Evolutionary conservation across 192 early-diverging fungal species (phyloP), one percentile per base, ranked within the genome.

Genomic region (Coemansia sp.): DNA sequence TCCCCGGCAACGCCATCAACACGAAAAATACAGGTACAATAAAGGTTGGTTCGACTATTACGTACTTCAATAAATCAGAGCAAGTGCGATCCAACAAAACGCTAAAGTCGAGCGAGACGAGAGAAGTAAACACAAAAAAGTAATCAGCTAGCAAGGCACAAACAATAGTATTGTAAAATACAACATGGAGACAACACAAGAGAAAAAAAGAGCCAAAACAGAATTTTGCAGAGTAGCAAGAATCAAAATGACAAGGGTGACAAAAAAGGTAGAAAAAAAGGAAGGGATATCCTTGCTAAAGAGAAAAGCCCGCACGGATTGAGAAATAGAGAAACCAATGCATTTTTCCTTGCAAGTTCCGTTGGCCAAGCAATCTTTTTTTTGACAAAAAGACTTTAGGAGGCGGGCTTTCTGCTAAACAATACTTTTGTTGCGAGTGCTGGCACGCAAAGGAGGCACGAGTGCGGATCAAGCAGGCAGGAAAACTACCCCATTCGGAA

Each of bases 261-360:
- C 13, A 47, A 14, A 47, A 18, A 47, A 14, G n/a, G 29, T 29
- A 55, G 26, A 55, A 27, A 32, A 52, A 53, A 22, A 53, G 48
- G 20, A 20, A 49, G 48, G 24, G 54, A 9, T 55, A 55, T 55
- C 54, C 54, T 55, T 27, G 54, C 29, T 23, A 27, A 55, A 55
- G 13, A 55, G 29, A 19, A 55, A 55, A 27, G 29, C 3, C 10
- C 51, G 11, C 24, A 55, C 12, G 20, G 50, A 3, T 29, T 9
- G 14, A n/a, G 54, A 47, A 18, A 47, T 47, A 47, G n/a, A 45
- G 43, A 47, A 47, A 47, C 43, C 4, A 47, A 47, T 47, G 13
- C n/a, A n/a, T 47, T 47, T n/a, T 47, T 47, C 4, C 10, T 47
- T 47, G 43, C 43, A 47, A 47, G 43, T 47, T 47, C 43, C 13